Base-by-base conservation (phyloP, 805 yeast genomes). In the Candida parachauliodes region DNA sequence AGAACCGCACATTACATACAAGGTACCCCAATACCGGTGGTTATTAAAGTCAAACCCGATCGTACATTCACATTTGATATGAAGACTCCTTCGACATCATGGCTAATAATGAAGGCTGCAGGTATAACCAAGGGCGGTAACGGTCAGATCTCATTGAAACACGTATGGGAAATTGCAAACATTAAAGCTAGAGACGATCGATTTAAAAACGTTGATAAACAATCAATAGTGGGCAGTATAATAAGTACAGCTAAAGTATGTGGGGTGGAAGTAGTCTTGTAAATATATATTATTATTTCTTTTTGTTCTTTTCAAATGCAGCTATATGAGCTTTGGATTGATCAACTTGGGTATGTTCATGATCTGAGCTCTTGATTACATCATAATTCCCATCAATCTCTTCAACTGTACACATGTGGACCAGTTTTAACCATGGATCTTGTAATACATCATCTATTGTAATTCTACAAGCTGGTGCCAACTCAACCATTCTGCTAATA, bases 271-370 rank as follows among this genome's bases (percentile, higher is more conserved):
- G 94, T 93, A 39, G 82, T 82, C 41, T 35, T 43, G 43, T 38
- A 38, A 36, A 37, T 42, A 41, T 28, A 34, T 33, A 25, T 15
- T 37, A 27, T 39, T 62, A 70, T 54, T 75, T 66, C 55, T 73
- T 76, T 65, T 86, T 89, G 55, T 81, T 85, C 69, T 81, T 85
- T 55, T 89, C 97, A 47, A 89, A 73, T 42, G 89, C 83, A 8
- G 97, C 96, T 63, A 89, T 89, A 59, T 89, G 98, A 0, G 98
- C 98, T 50, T 87, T 95, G 43, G 87, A 81, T 57, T 86, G 95
- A 49, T 88, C 96, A 35, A 89, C 97, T 47, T 77, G 77, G 1
- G 96, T 87, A 57, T 89, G 98, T 23, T 72, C 72, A 55, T 89
- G 98, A 51, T 79, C 81, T 6, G 66, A 59, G 15, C 79, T 77